Percentiles rank a stretch among this genome's conserved stretches.
phyloP scores from a whole-genome alignment of 2,329 filamentous ascomycete species.

The Chaetomium olivaceum region DNA sequence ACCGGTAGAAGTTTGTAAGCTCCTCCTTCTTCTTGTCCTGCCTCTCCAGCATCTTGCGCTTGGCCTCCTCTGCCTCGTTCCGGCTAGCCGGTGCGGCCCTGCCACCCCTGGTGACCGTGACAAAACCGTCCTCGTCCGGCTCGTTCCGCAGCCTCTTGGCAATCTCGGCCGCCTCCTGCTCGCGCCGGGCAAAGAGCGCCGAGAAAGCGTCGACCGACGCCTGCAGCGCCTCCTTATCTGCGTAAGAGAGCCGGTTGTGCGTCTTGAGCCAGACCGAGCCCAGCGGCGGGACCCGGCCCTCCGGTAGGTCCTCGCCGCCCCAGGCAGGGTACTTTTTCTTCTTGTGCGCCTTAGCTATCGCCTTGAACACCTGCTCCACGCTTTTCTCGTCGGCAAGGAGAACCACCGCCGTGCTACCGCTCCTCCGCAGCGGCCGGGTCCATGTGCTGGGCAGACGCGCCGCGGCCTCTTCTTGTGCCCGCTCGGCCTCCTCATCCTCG shows the following conservation, averaged over 20 bases:
- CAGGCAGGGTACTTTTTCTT: conserved; percentile 65
- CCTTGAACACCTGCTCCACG: conserved; percentile 74
- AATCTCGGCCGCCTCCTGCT: conserved; percentile 61
- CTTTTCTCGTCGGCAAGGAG: conserved; percentile 81
- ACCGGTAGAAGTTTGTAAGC: conserved; percentile 76
- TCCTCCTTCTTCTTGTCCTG: conserved; percentile 63
- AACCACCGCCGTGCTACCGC: conserved; percentile 77
- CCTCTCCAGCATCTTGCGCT: conserved; percentile 62
- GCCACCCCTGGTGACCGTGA: conserved; percentile 83
- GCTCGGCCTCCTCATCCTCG: conserved; percentile 63
- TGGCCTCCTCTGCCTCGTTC: conserved; percentile 66
- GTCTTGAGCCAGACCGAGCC: conserved; percentile 60
- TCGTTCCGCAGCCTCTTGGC: conserved; percentile 69
- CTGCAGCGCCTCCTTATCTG: conserved; percentile 67
- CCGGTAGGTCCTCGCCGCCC: conserved; percentile 64
- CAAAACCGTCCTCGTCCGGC: conserved; percentile 92
- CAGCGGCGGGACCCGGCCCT: conserved; percentile 57
- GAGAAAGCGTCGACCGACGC: conserved; percentile 82
- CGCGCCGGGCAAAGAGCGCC: conserved; percentile 72
- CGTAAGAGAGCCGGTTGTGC: conserved; percentile 72
- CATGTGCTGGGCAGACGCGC: conserved; percentile 69
- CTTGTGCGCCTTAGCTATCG: conserved; percentile 62
- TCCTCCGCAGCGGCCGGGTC: conserved; percentile 68
- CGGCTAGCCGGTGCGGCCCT: conserved; percentile 71
- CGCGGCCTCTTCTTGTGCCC: conserved; percentile 57